phyloP scores from a whole-genome alignment of 2,329 filamentous ascomycete genomes.

The Xylariaceae sp. region DNA sequence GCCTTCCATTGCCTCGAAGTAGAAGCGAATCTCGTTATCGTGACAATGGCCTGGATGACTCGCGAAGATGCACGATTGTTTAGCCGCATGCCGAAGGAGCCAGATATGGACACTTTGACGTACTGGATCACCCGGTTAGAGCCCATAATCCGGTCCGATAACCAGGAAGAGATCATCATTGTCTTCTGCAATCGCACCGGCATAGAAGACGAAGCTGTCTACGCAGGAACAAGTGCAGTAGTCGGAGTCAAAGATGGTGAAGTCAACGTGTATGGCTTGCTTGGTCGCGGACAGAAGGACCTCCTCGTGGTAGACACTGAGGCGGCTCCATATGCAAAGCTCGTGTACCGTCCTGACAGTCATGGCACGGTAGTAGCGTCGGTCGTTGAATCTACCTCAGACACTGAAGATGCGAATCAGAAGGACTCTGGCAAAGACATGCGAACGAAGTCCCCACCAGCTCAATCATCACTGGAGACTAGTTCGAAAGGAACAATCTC shows the following conservation, averaged over 20 bases:
- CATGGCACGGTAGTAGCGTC: constrained; percentile 13
- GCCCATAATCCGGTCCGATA: constrained; percentile 62
- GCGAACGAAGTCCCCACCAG: not conserved
- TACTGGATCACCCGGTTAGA: constrained; percentile 79
- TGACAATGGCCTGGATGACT: constrained; percentile 82
- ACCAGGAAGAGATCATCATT: constrained; percentile 66
- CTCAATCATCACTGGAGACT: not conserved
- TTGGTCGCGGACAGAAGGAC: constrained; percentile 73
- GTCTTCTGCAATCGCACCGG: constrained; percentile 76
- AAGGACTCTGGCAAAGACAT: not conserved
- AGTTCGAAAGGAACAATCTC: not conserved
- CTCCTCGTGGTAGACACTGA: constrained; percentile 71
- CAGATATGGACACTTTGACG: constrained; percentile 73
- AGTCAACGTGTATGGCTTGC: constrained; percentile 70
- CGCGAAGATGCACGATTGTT: constrained; percentile 54
- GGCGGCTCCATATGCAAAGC: constrained; percentile 49
- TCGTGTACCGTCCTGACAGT: constrained; percentile 47
- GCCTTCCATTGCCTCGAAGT: constrained; percentile 62
- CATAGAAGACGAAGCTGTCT: constrained; percentile 67
- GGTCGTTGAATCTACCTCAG: constrained; percentile 5
- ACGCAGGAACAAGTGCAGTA: constrained; percentile 76
- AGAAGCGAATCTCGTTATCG: constrained; percentile 66
- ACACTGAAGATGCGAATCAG: not conserved
- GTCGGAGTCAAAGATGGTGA: constrained; percentile 69
- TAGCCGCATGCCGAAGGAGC: constrained; percentile 58